These are phyloP conservation scores for Nannochloropsis salina DNA, from an alignment of 108 stramenopile species.

Conservation along the genomic window DNA sequence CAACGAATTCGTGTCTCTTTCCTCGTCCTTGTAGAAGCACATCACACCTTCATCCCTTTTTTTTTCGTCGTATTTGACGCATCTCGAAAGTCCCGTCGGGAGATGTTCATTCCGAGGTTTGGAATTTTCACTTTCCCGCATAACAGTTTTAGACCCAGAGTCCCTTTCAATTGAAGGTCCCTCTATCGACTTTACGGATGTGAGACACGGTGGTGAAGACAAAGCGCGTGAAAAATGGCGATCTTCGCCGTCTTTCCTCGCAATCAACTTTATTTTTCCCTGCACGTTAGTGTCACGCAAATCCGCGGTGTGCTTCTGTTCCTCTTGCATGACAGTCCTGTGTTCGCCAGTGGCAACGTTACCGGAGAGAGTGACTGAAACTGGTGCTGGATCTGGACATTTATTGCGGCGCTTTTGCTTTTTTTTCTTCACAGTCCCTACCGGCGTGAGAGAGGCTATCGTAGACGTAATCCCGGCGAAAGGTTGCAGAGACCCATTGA, in stretches of 20 bases:
- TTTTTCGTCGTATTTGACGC: background rate
- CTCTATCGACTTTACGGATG: background rate
- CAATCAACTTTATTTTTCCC: background rate
- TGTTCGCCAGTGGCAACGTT: too few species aligned
- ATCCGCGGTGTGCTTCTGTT: background rate
- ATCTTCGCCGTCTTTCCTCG: background rate
- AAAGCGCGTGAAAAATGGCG: constrained; percentile 16
- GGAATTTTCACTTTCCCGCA: too few species aligned
- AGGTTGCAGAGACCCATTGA: too few species aligned
- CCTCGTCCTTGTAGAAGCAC: too few species aligned
- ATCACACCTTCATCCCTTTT: background rate
- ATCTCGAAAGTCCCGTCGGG: background rate
- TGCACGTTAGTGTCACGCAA: background rate
- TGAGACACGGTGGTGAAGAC: constrained; percentile 10
- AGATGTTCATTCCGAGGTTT: too few species aligned
- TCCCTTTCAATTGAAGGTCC: background rate
- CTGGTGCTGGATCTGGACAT: too few species aligned
- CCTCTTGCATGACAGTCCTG: background rate
- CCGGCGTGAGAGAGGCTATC: too few species aligned
- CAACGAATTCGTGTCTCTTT: background rate
- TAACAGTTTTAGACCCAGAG: background rate
- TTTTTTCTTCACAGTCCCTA: background rate
- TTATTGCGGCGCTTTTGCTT: background rate
- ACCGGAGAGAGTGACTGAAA: too few species aligned
- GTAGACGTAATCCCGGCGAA: too few species aligned